Evolutionary conservation across 2,329 filamentous ascomycete genomes (phyloP).

Genomic region (Fusarium burgessii): DNA sequence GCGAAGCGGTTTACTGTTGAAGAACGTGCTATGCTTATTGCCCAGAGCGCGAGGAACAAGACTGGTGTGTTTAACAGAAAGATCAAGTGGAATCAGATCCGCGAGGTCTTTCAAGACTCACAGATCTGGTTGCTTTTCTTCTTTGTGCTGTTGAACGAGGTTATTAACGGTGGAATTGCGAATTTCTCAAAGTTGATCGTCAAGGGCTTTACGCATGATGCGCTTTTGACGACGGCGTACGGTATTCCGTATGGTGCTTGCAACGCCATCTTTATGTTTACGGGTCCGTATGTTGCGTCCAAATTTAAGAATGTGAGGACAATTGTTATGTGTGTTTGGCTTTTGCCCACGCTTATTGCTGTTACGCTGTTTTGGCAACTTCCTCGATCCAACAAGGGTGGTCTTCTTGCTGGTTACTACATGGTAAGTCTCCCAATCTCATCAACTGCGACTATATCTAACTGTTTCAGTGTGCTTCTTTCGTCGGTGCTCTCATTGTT

Average conservation of each 20-base stretch:
- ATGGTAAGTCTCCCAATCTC: slow-evolving; percentile 47
- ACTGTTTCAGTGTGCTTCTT: slow-evolving; percentile 52
- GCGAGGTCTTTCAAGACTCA: slow-evolving; percentile 61
- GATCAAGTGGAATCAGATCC: slow-evolving; percentile 63
- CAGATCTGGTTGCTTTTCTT: slow-evolving; percentile 66
- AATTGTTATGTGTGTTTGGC: slow-evolving; percentile 63
- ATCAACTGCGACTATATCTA: accelerated
- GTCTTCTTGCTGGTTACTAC: slow-evolving; percentile 65
- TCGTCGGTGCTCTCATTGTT: slow-evolving; percentile 65
- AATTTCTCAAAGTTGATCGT: slow-evolving; percentile 68
- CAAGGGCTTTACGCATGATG: slow-evolving; percentile 57
- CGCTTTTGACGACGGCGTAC: slow-evolving; percentile 59
- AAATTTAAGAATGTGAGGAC: slow-evolving; percentile 64
- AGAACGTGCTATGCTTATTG: slow-evolving; percentile 63
- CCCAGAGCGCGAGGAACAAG: slow-evolving; percentile 67
- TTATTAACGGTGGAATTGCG: slow-evolving; percentile 65
- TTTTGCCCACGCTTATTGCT: slow-evolving; percentile 64
- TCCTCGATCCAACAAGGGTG: slow-evolving; percentile 55
- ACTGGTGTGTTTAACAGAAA: slow-evolving; percentile 61
- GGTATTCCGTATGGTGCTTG: slow-evolving; percentile 67
- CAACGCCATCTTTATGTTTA: slow-evolving; percentile 65
- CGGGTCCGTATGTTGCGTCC: slow-evolving; percentile 64
- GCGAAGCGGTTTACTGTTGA: slow-evolving; percentile 43
- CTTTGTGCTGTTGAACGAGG: slow-evolving; percentile 67
- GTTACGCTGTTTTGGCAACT: slow-evolving; percentile 64